A percentile compares a stretch with the other conserved stretches of the same genome.
These are phyloP conservation scores for Aspergillus quadrilineatus DNA, from an alignment of 2,329 filamentous ascomycete genomes.

Conservation along the genomic window DNA sequence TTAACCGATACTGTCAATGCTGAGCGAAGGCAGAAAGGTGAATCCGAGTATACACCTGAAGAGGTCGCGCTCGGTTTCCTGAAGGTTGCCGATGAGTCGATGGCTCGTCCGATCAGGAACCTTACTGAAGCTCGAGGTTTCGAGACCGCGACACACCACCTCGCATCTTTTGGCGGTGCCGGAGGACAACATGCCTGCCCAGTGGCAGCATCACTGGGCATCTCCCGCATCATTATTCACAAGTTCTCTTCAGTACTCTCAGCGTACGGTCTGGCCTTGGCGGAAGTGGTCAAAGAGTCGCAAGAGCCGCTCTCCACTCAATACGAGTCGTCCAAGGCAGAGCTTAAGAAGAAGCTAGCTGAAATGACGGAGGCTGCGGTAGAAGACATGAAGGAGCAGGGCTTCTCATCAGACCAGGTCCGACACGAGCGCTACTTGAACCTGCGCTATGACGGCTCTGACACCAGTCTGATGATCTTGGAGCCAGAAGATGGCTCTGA, in stretches of 20 bases:
- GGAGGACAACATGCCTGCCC: slow-evolving; percentile 91
- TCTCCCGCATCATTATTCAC: slow-evolving; percentile 82
- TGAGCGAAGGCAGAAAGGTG: slow-evolving; percentile 51
- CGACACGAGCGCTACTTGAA: slow-evolving; percentile 48
- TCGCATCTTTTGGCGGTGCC: slow-evolving; percentile 89
- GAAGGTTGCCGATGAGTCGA: slow-evolving; percentile 45
- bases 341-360: slow-evolving; percentile 68
- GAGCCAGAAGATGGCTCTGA: slow-evolving; percentile 74
- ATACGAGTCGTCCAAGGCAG: slow-evolving; percentile 45
- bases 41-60: slow-evolving; percentile 53
- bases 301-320: slow-evolving; percentile 61
- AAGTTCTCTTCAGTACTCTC: slow-evolving; percentile 89
- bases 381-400: slow-evolving; percentile 43
- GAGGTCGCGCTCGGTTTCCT: slow-evolving; percentile 44
- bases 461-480: slow-evolving; percentile 51
- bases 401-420: slow-evolving; percentile 44
- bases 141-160: slow-evolving; percentile 83
- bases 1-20: slow-evolving; percentile 60
- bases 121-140: slow-evolving; percentile 91
- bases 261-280: slow-evolving; percentile 88
- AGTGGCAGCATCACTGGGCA: slow-evolving; percentile 80
- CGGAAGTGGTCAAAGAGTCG: slow-evolving; percentile 87
- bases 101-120: slow-evolving; percentile 73
- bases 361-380: slow-evolving; percentile 66
- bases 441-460: slow-evolving; percentile 52